Evolutionary conservation across 2,329 filamentous ascomycete species (phyloP), one percentile per base, ranked within the genome.

Genomic region (Ambrosiella xylebori): DNA sequence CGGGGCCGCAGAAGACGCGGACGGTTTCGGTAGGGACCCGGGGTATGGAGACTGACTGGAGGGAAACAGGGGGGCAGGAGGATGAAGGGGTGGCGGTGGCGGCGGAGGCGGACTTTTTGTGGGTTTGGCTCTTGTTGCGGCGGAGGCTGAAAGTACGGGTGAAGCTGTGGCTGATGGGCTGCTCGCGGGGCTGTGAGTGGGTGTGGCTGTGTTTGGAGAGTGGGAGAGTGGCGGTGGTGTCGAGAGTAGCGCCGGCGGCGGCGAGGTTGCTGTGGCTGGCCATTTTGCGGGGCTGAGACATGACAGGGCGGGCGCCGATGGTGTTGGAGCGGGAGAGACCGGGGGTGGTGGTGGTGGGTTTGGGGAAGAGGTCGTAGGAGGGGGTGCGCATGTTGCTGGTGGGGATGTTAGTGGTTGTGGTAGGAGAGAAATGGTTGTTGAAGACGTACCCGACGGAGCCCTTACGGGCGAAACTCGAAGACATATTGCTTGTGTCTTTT

Each of bases 1-100:
- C 69, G 45, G 70, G 66, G 3, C 74, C 74, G 59, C 76, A 68
- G 56, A 74, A 67, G 39, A 76, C 65, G 6, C 67, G 72, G 36
- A 67, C 65, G 57, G 65, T 65, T 35, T 64, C 61, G 15, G 45
- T 64, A 15, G 44, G 55, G 7, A 15, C 45, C 3, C 35, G 11
- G 7, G 37, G 47, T n/a, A 35, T 9, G 12, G 27, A 49, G 13
- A 36, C 36, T 19, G 15, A 36, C 36, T 40, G 47, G 11, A 53
- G 15, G 13, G 36, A 52, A 4, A 52, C 40, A 8, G 47, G 37
- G 35, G 56, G 47, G 17, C 35, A 53, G n/a, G 47, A 52, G 19
- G 36, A 12, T 4, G 35, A 19, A 19, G 56, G 13, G 35, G 39
- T 15, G 19, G 56, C 19, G 17, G 56, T 37, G 35, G 39, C 35